Evolutionary conservation across 352 stramenopile genomes (phyloP), one percentile per base, ranked within the genome.

Genomic region (Pythium myriotylum): DNA sequence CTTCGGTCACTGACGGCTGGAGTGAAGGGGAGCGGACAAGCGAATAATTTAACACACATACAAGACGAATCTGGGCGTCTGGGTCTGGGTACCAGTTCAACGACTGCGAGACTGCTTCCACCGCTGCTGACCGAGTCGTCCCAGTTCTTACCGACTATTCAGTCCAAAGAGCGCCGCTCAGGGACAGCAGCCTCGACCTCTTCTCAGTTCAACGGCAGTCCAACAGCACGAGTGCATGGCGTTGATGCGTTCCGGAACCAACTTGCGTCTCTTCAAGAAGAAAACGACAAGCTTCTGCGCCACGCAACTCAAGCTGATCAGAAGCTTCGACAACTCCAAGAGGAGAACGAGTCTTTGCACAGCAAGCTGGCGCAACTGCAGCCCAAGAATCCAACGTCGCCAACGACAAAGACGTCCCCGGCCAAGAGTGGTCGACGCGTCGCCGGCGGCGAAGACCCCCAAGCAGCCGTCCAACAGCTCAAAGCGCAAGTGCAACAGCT

Each of bases 401-500:
- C 22, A 33, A 56, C 46, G 17, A 79, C 29, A 5, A 35, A 54
- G 14, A 24, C 20, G 35, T 70, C 65, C 23, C 58, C 59, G n/a
- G 17, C 39, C 33, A 67, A 67, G 22, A 59, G 33, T 27, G 29
- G 41, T 6, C 42, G 42, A 9, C 54, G 29, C 4, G 29, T n/a
- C 17, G 22, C 35, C 7, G 24, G 33, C 2, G 39, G 51, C 1
- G 51, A 60, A 14, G 59, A 60, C 4, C 14, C 24, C 1, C 24
- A 37, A 3, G 41, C 48, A 27, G 35, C 43, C 17, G 54, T 76
- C 16, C 71, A 71, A 12, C 68, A 86, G 39, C 67, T 89, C 26
- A 77, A 71, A 24, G 49, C 77, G 16, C 84, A 90, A 26, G 74
- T 92, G 13, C 62, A 84, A 65, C 84, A 91, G 17, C 67, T 93